Evolutionary conservation across 345 rosid genomes (phyloP).

Genomic region (Leavenworthia alabamica): DNA sequence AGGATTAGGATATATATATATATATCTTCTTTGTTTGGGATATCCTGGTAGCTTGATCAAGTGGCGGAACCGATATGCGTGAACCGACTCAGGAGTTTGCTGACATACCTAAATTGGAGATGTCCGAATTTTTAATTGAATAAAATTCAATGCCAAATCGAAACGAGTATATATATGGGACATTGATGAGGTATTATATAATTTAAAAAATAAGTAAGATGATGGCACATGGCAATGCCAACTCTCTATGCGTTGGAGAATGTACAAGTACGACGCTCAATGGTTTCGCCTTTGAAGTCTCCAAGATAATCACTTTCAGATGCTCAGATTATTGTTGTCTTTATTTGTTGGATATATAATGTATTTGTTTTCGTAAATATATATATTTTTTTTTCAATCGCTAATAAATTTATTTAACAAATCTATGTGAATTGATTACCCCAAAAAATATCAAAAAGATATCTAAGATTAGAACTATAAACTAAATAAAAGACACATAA

Average conservation of each 20-base stretch:
- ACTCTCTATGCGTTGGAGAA: slow-evolving; percentile 7
- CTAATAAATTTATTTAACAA: not conserved
- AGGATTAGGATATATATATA: no score
- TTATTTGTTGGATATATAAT: not conserved
- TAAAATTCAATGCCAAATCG: not conserved
- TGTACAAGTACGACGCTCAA: slow-evolving; percentile 15
- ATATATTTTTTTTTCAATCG: no score
- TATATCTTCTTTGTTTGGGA: no score
- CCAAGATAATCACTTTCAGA: slow-evolving; percentile 24
- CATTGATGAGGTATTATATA: not conserved
- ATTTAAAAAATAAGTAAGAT: not conserved
- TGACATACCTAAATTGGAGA: no score
- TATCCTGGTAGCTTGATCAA: no score
- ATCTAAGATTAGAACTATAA: no score
- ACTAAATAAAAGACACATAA: no score
- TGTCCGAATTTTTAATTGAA: no score
- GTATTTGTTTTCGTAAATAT: not conserved
- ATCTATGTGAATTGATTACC: not conserved
- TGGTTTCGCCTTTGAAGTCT: not conserved
- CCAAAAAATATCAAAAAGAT: not conserved
- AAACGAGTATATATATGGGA: not conserved
- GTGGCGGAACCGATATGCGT: no score
- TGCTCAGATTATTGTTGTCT: not conserved
- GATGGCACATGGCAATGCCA: slow-evolving; percentile 27
- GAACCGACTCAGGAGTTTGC: no score